Evolutionary conservation across 257 asterid genomes (phyloP).

Genomic region (Nicotiana tomentosiformis): DNA sequence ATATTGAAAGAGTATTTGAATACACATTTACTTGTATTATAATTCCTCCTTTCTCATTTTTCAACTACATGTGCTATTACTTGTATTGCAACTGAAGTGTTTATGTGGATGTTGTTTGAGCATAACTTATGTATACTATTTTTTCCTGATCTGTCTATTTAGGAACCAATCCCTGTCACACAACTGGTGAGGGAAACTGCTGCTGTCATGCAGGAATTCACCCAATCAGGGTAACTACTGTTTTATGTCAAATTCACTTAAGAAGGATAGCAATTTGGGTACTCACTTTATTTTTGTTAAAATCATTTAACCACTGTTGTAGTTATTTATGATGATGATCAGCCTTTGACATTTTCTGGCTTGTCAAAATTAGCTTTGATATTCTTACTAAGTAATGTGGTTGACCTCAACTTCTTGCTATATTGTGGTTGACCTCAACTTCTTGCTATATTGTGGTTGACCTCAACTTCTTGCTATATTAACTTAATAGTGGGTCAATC

Average conservation of each 20-base stretch:
- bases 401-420: too few relatives aligned
- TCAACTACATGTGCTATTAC: neutral
- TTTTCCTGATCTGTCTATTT: neutral
- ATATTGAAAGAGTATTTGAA: neutral
- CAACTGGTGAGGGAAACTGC: conserved; percentile 99
- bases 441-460: too few relatives aligned
- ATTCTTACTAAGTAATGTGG: neutral
- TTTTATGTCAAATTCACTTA: neutral
- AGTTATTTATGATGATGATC: too few relatives aligned
- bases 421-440: too few relatives aligned
- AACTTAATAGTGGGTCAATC: too few relatives aligned
- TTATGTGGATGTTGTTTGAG: neutral
- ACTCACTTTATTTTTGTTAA: neutral
- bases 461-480: too few relatives aligned
- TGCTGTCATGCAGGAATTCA: conserved; percentile 98
- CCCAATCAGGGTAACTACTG: conserved; percentile 83
- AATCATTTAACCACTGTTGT: neutral
- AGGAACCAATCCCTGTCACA: conserved; percentile 97
- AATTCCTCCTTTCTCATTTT: too few relatives aligned
- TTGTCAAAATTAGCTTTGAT: too few relatives aligned
- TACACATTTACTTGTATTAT: too few relatives aligned
- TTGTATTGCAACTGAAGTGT: neutral
- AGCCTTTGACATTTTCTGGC: too few relatives aligned
- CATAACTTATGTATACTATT: neutral
- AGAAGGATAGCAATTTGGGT: neutral